These are phyloP conservation scores for Fusarium keratoplasticum DNA, from an alignment of 2,329 filamentous ascomycete species.

Conservation along the genomic window DNA sequence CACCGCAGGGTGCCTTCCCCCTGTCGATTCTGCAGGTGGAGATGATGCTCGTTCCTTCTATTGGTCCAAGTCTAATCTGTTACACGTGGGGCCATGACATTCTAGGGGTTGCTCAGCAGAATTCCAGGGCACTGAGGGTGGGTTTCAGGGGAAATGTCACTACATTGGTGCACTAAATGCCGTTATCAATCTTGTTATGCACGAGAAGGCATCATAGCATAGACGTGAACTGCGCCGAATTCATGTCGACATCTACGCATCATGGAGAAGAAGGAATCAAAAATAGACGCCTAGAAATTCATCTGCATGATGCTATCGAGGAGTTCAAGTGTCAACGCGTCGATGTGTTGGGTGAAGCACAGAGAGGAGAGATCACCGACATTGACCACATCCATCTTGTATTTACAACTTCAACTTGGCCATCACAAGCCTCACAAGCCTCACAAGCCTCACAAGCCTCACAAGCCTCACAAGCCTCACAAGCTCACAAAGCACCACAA, in stretches of 20 bases:
- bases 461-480: too few species aligned
- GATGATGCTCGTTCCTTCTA: background rate
- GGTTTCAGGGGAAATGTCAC: conserved; percentile 5
- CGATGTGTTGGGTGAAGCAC: background rate
- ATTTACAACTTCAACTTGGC: background rate
- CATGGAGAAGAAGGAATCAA: background rate
- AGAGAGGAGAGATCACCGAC: background rate
- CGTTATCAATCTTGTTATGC: conserved; percentile 22
- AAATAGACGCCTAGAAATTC: background rate
- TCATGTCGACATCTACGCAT: background rate
- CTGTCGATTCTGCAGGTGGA: conserved; percentile 27
- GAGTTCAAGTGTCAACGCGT: background rate
- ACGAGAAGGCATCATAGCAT: background rate
- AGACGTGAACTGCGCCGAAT: background rate
- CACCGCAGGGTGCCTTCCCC: background rate
- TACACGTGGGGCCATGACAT: conserved; percentile 2
- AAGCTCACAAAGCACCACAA: background rate
- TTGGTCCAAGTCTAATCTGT: conserved; percentile 13
- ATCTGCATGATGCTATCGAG: background rate
- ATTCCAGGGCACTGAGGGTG: conserved; percentile 15
- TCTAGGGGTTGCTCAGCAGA: conserved; percentile 18
- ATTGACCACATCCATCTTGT: background rate
- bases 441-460: background rate
- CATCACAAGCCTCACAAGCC: background rate
- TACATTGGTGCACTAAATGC: conserved; percentile 11